Base-by-base conservation (phyloP, 2,329 filamentous ascomycete genomes). In the Ceratocystis huliohia region DNA sequence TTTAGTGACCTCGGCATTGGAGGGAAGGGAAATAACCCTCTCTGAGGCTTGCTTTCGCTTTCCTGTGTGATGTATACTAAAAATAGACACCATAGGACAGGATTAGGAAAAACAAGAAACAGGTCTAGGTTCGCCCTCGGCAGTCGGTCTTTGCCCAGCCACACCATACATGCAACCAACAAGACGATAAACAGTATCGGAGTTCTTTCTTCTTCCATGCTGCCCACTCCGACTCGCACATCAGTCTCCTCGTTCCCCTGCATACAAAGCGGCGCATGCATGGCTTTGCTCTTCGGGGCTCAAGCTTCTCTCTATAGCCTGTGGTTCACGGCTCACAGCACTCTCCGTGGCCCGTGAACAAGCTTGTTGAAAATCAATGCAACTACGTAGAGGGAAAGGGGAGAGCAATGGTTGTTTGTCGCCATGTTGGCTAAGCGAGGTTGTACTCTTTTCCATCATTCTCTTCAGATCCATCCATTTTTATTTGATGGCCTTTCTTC, bases 281-380 rank as follows among this genome's bases (percentile, higher is more conserved):
- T 37, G 30, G 28, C 56, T 59, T 41, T 30, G 56, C 56, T n/a
- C 1, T 37, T 59, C 28, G 25, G 56, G 25, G 56, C 17, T 59
- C 7, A 20, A 37, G 56, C 30, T 59, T 10, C 37, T 41, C 28
- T 57, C 17, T 37, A 37, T n/a, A 59, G 28, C 15, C 56, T 15
- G 5, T 17, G n/a, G 56, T 59, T 59, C 17, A 33, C 7, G 2
- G 28, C 15, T 33, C 56, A 37, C 56, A 37, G 56, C 15, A 59
- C 56, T 59, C 56, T 37, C 56, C 3, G 56, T 37, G 56, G 56
- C 28, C 56, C 30, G 56, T 59, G 56, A 59, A 30, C 56, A n/a
- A 37, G 37, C 37, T 41, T 22, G 5, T 28, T 59, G 28, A 37
- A 59, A 33, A 37, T 33, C 56, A 37, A 7, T 8, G 17, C 56